Evolutionary conservation across 495 filamentous ascomycete genomes (phyloP), one percentile per base, ranked within the genome.

Genomic region (Penicillium egyptiacum): DNA sequence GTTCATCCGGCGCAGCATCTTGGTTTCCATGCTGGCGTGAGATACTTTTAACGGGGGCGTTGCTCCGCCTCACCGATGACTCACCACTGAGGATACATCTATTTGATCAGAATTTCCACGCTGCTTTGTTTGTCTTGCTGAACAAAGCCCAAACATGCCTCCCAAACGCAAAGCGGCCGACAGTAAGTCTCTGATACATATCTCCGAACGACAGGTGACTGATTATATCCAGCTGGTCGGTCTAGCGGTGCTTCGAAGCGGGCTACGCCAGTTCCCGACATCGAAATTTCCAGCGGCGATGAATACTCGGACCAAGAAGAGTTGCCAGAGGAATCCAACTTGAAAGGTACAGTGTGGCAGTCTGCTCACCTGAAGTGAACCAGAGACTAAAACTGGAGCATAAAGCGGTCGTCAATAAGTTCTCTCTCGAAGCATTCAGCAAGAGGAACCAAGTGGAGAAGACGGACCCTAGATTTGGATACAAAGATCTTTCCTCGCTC

Each of bases 401-500:
- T 58, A 22, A 79, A 83, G 63, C 82, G 76, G 82, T 86, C 50
- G 81, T 87, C 53, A 82, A 86, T 53, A 86, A 86, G 60, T 89
- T 91, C 65, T 82, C 84, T 25, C 73, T 86, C 44, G 79, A 81
- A 49, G 70, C 78, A 2, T 75, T 74, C 56, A 74, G 75, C 63
- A 78, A 76, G 48, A 73, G 73, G 37, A 56, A 58, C 6, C 56
- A 66, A 20, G 31, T 65, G 14, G 61, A 73, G 40, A 76, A 67
- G 63, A 79, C 74, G 56, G 81, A 78, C 59, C 73, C 71, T 40
- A 61, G 79, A 79, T 88, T 86, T 66, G 82, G 81, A 22, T 82
- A 86, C 61, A 86, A 84, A 57, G 93, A 98, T 71, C 91, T 93
- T 63, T 89, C 88, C 6, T 87, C 87, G 56, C 78, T 96, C 4